Evolutionary conservation across 768 basidiomycete genomes (phyloP).

Genomic region (Gymnopilus junonius): DNA sequence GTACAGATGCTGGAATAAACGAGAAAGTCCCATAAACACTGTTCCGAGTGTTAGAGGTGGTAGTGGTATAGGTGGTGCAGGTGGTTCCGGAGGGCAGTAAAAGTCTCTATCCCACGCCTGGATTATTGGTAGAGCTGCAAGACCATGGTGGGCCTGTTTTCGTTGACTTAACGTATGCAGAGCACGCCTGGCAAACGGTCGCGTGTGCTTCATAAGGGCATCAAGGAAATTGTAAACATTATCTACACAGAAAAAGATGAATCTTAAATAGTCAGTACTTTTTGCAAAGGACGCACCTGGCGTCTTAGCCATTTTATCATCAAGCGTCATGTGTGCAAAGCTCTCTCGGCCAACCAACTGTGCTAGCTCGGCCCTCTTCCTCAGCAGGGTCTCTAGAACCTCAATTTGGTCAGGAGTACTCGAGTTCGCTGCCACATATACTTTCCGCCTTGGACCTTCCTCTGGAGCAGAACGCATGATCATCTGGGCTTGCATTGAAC

Average conservation of each 20-base stretch:
- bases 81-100: constrained; percentile 82
- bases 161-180: constrained; percentile 65
- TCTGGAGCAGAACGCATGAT: constrained; percentile 88
- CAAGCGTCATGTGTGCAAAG: constrained; percentile 85
- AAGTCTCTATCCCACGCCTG: constrained; percentile 97
- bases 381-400: constrained; percentile 75
- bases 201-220: constrained; percentile 79
- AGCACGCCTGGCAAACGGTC: constrained; percentile 76
- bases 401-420: constrained; percentile 78
- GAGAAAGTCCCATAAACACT: constrained; percentile 89
- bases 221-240: constrained; percentile 89
- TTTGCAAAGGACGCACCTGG: constrained; percentile 56
- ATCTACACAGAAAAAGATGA: constrained; percentile 43
- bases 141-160: constrained; percentile 76
- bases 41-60: constrained; percentile 86
- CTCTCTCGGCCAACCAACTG: constrained; percentile 83
- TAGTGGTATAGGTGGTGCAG: constrained; percentile 73
- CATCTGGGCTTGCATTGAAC: constrained; percentile 90
- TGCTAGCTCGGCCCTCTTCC: constrained; percentile 82
- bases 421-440: constrained; percentile 86
- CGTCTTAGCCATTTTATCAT: constrained; percentile 97
- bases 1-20: constrained; percentile 85
- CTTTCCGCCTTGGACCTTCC: constrained; percentile 78
- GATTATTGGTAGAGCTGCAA: constrained; percentile 62
- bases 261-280: constrained; percentile 3